Evolutionary conservation across 139 green algal species (phyloP).

Genomic region (Yamagishiella unicocca): DNA sequence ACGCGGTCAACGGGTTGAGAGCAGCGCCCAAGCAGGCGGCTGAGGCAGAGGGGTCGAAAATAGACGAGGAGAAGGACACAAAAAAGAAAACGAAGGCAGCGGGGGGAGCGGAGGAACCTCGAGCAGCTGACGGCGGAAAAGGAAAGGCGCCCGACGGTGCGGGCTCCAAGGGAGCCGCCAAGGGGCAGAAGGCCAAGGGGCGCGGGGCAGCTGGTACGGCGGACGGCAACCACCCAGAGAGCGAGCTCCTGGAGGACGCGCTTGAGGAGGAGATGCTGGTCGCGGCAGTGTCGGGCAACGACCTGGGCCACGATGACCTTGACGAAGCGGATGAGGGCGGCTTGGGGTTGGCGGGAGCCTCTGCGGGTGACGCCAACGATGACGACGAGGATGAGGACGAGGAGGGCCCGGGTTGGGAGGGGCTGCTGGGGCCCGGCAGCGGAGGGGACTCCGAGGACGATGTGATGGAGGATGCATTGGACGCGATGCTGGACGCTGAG

Average conservation of each 20-base stretch:
- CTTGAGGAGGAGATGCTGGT: no score
- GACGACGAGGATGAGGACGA: conserved; percentile 15
- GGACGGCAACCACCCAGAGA: background rate
- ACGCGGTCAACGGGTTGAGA: no score
- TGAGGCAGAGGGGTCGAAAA: background rate
- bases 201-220: no score
- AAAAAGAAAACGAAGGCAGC: background rate
- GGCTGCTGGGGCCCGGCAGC: background rate
- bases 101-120: background rate
- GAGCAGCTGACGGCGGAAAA: background rate
- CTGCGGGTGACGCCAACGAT: background rate
- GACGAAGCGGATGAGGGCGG: no score
- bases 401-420: conserved; percentile 13
- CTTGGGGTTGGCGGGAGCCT: no score
- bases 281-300: no score
- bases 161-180: no score
- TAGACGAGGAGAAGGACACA: background rate
- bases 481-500: conserved; percentile 36
- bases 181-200: no score
- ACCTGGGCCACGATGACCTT: background rate
- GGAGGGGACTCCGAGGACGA: conserved; percentile 22
- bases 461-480: conserved; percentile 27
- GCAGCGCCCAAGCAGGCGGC: background rate
- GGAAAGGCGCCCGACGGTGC: no score
- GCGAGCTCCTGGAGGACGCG: background rate